Evolutionary conservation across 352 stramenopile genomes (phyloP), one percentile per base, ranked within the genome.

Genomic region (Elongisporangium anandrum): DNA sequence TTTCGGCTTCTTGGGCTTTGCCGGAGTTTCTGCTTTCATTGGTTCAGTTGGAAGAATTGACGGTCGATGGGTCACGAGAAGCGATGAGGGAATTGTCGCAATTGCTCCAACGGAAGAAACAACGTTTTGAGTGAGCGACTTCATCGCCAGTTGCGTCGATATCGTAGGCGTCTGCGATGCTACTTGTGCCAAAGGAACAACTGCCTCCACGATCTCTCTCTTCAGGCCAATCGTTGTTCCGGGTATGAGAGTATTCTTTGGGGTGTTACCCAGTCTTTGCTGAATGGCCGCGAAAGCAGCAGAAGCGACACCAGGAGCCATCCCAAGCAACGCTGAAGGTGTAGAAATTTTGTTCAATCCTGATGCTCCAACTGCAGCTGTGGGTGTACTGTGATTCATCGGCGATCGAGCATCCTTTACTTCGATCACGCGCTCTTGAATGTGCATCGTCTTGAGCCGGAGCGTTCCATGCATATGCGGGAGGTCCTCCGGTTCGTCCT

Each of bases 381-480:
- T 2, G 7, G 24, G 24, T 45, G 10, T 45, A 9, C 0, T 17
- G 16, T 17, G 10, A 17, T 15, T 45, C 34, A 12, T 2, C 13
- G 8, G 9, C 10, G 34, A 2, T 15, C 13, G 34, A 7, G 34
- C 2, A 16, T 45, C 13, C 8, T 45, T 45, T 13, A 4, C 16
- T 12, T 56, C 52, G 6, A 74, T 26, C 5, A 68, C 57, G 15
- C 64, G 63, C 56, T 77, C 61, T 20, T 75, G 52, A 13, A 80
- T 60, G 9, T 63, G 54, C 21, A 68, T 82, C 8, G 81, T 87
- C 48, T 64, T 63, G 20, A 91, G 54, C 16, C 65, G 69, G 26
- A 88, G 5, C 15, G 62, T 63, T 13, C 80, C 75, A 48, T 92
- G 82, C 1, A 62, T 59, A 59, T 92, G 82, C 4, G 82, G 77